Base-by-base conservation (phyloP, 2,329 filamentous ascomycete genomes). In the Fusarium abutilonis region DNA sequence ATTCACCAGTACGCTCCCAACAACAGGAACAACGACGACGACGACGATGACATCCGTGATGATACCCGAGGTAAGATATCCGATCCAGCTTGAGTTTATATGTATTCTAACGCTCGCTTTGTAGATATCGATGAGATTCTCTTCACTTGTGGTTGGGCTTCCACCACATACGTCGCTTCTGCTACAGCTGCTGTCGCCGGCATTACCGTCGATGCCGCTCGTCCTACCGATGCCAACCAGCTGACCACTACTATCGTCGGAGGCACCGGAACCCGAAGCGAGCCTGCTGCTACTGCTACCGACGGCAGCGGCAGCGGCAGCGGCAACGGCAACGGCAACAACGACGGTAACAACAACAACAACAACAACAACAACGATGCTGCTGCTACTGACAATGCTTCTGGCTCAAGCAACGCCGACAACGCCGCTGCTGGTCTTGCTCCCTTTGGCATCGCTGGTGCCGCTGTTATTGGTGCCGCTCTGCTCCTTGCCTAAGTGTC, bases 101-200 rank as follows among this genome's bases (percentile, higher is more conserved):
- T 17, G 4, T 4, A 5, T 23, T 17, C 60, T 62, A 26, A 57
- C 15, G 34, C 0, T 3, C n/a, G n/a, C n/a, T n/a, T 6, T 6
- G 1, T 6, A 77, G 76, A 77, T 13, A 77, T 78, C 32, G 68
- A 73, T 35, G 63, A 73, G 36, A 72, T 78, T 44, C 61, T 78
- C 50, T 64, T 55, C 56, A 70, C 68, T 38, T 78, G 76, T 51
- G 70, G 71, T 56, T 78, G 77, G 64, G 35, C 71, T n/a, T 67
- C 63, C 44, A 68, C 69, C 29, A 70, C 61, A 29, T 77, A 75
- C 64, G 66, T 60, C 48, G 64, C 64, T 9, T 63, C 70, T 3
- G 55, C 70, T 11, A 70, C 76, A 11, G 65, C 61, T 2, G 21
- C 60, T 13, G 72, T 70, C 45, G 46, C 68, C 32, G 64, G 66